Evolutionary conservation across 2,329 filamentous ascomycete genomes (phyloP), one percentile per base, ranked within the genome.

Genomic region (Emmonsiellopsis sp.): DNA sequence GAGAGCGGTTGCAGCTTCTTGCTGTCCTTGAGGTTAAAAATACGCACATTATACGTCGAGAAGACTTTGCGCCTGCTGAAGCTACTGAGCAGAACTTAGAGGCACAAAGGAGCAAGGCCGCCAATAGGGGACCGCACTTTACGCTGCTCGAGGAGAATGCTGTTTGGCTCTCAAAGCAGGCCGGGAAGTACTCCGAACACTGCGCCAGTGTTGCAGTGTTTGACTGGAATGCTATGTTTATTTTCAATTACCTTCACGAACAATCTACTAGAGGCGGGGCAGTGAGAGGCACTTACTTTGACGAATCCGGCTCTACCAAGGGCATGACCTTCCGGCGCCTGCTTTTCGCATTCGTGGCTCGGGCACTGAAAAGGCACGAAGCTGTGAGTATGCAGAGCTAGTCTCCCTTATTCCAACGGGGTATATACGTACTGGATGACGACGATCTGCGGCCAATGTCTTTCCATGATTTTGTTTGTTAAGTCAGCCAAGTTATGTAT

Each of bases 161-260:
- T 7, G 38, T 41, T 41, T 41, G 38, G 38, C 38, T 41, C 38
- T 41, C 38, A 41, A 41, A 41, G 15, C 38, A 41, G 15, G 38
- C 38, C 11, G 38, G 38, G 38, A 41, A 41, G 15, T 41, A 41
- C 38, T 41, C 38, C 5, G 38, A 41, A 41, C 38, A 41, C 11
- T 41, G 38, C 38, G 5, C 38, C 38, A 41, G 38, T 41, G 38
- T 41, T 41, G 38, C 38, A n/a, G 38, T 41, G 38, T 41, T 41
- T 41, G 38, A 41, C 38, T 46, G 43, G 43, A 46, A 9, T n/a
- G 43, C 43, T 30, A 46, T 46, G 43, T 46, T 46, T 32, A 46
- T 46, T 10, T 46, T 46, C 43, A 32, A 46, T 46, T 46, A 30
- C 43, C 43, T 46, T 46, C 20, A 46, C 13, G 43, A 46, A 32